Evolutionary conservation across 805 yeast species (phyloP), one percentile per base, ranked within the genome.

Genomic region (Candida chilensis): DNA sequence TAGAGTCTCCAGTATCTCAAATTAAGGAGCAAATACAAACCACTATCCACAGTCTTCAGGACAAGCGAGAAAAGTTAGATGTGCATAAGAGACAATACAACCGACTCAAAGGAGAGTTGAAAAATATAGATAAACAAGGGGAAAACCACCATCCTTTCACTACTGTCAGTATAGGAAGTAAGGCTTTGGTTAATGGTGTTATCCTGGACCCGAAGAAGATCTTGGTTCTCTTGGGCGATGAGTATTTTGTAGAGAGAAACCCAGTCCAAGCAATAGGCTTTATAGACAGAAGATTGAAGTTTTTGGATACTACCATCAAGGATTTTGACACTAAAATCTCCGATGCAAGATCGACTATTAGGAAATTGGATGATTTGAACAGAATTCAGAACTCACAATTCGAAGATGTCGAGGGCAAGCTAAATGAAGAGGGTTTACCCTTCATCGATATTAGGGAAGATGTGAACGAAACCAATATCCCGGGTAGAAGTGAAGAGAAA

Each of bases 381-480:
- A n/a, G n/a, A n/a, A n/a, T n/a, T n/a, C n/a, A n/a, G n/a, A n/a
- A n/a, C n/a, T n/a, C n/a, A n/a, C 32, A 44, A 35, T n/a, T 47
- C 8, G 25, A 30, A 17, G 24, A 21, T 24, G 14, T 35, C 17
- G 35, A 35, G 15, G 16, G 37, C 11, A 33, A 36, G 16, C 32
- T 41, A 6, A 56, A 57, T 15, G 72, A 59, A 3, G 76, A 69
- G 11, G 74, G 64, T 1, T 42, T 77, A 2, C 87, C 85, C 1
- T 58, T 83, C 16, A 74, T 86, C 75, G 96, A 87, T 34, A 88
- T 88, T 15, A 64, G 77, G 31, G 96, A 87, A 46, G 82, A 77
- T n/a, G n/a, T n/a, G n/a, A n/a, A n/a, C n/a, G n/a, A n/a, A n/a
- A n/a, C n/a, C n/a, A n/a, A n/a, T n/a, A n/a, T n/a, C n/a, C n/a